Evolutionary conservation across 2,329 filamentous ascomycete genomes (phyloP).

Genomic region (Fusarium goolgardi): DNA sequence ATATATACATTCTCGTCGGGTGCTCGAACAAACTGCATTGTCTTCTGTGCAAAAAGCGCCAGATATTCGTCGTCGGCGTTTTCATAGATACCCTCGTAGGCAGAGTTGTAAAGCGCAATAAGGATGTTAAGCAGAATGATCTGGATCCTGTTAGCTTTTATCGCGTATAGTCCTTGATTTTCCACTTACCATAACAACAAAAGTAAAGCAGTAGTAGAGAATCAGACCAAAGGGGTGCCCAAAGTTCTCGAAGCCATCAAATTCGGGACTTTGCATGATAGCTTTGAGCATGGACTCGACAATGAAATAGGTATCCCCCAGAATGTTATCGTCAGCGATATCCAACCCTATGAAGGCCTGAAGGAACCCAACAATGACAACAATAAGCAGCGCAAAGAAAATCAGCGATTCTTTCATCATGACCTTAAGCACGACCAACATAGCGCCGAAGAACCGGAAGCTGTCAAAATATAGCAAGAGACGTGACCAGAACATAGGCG

Average conservation of each 20-base stretch:
- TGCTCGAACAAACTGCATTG: conserved; percentile 95
- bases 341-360: conserved; percentile 96
- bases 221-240: conserved; percentile 93
- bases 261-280: conserved; percentile 92
- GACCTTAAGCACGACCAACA: conserved; percentile 95
- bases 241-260: conserved; percentile 88
- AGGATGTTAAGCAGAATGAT: conserved; percentile 90
- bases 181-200: conserved; percentile 85
- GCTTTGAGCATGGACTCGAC: conserved; percentile 87
- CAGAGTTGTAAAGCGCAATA: conserved; percentile 96
- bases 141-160: conserved; percentile 46
- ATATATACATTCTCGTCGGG: conserved; percentile 99
- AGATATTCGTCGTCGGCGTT: conserved; percentile 97
- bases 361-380: conserved; percentile 87
- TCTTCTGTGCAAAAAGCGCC: conserved; percentile 91
- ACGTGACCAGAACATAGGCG: conserved; percentile 97
- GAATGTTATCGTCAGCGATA: conserved; percentile 77
- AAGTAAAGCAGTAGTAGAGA: conserved; percentile 97
- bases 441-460: conserved; percentile 95
- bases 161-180: neutral
- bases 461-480: conserved; percentile 93
- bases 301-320: conserved; percentile 78
- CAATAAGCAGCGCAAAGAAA: conserved; percentile 90
- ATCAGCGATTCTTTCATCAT: conserved; percentile 96
- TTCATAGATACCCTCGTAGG: conserved; percentile 93